These are phyloP conservation scores for Entrophospora sp. DNA, from an alignment of 192 early-diverging fungal species.

Conservation along the genomic window DNA sequence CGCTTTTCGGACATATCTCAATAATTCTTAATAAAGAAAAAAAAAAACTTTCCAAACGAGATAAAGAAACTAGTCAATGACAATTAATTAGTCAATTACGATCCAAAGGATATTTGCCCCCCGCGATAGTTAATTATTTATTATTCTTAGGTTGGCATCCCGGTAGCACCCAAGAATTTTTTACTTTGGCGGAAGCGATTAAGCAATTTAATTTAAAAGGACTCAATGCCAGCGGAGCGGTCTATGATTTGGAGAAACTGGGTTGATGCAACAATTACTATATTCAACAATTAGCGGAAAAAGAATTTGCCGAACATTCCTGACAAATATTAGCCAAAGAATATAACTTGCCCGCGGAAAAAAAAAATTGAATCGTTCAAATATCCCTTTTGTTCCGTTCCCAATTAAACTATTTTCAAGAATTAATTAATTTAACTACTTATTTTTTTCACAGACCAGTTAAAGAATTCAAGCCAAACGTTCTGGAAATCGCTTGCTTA, in stretches of 20 bases:
- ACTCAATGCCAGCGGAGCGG: not conserved
- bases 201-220: conserved; percentile 32
- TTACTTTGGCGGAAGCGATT: conserved; percentile 46
- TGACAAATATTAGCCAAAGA: not conserved
- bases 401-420: conserved; percentile 14
- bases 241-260: conserved; percentile 9
- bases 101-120: conserved; percentile 70
- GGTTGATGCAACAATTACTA: conserved; percentile 6
- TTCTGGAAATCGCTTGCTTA: not conserved
- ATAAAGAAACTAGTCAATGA: conserved; percentile 8
- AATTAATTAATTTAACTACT: not conserved
- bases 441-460: not conserved
- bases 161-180: conserved; percentile 50
- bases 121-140: conserved; percentile 79
- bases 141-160: conserved; percentile 76
- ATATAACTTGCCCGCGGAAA: not conserved
- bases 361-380: not conserved
- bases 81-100: conserved; percentile 14
- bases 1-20: conserved; percentile 81
- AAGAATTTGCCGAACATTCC: not conserved
- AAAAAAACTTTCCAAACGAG: conserved; percentile 77
- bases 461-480: not conserved
- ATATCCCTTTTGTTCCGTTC: not conserved
- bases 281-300: not conserved
- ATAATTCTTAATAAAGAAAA: conserved; percentile 75